These are phyloP conservation scores for Dendrobium catenatum DNA, from an alignment of 106 monocot genomes.

Conservation along the genomic window DNA sequence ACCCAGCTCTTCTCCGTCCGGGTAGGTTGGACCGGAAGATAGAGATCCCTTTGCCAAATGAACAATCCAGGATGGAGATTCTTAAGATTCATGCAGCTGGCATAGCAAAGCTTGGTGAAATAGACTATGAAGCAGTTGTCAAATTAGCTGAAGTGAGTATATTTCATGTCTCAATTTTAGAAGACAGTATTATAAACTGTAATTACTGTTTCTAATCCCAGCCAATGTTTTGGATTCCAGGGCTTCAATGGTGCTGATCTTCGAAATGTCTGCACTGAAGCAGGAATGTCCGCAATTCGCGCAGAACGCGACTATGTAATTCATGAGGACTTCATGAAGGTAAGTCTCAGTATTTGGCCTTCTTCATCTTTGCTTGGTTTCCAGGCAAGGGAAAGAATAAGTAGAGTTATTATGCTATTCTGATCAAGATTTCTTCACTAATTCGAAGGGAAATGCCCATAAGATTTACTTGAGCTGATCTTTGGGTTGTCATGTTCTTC, in stretches of 20 bases:
- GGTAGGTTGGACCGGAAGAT: constrained; percentile 91
- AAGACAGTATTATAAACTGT: not conserved
- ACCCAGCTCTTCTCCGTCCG: constrained; percentile 91
- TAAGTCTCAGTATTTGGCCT: not conserved
- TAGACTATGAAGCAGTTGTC: constrained; percentile 88
- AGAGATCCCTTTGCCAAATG: constrained; percentile 94
- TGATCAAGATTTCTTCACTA: not conserved
- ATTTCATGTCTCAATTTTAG: not conserved
- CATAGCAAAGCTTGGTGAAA: constrained; percentile 94
- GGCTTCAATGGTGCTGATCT: constrained; percentile 98
- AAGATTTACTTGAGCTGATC: not conserved
- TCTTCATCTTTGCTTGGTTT: not conserved
- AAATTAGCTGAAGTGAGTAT: constrained; percentile 81
- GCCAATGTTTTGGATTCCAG: constrained; percentile 19
- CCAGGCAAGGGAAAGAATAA: not conserved
- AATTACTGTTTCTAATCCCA: not conserved
- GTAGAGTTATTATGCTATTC: not conserved
- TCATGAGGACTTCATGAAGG: constrained; percentile 99
- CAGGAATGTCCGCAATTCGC: constrained; percentile 94
- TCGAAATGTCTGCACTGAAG: constrained; percentile 93
- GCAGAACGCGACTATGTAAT: constrained; percentile 95
- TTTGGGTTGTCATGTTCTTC: not conserved
- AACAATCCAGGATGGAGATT: constrained; percentile 92
- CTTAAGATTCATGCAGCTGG: constrained; percentile 96
- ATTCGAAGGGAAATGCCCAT: not conserved